Percentiles rank a stretch among this genome's conserved stretches.
These are phyloP conservation scores for Aureobasidium melanogenum DNA, from an alignment of 2,329 filamentous ascomycete species.

Conservation along the genomic window DNA sequence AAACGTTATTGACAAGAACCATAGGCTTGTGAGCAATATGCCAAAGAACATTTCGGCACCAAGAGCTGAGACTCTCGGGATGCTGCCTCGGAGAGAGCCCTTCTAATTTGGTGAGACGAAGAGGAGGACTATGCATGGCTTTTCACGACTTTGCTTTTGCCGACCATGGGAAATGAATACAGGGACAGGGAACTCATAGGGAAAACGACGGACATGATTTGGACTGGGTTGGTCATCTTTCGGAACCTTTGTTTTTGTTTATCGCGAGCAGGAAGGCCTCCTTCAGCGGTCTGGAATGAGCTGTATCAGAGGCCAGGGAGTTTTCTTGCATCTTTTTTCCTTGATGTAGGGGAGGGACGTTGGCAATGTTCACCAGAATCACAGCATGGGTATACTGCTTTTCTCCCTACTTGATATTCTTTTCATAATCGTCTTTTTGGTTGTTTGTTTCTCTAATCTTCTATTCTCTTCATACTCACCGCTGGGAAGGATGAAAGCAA, in stretches of 20 bases:
- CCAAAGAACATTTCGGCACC: slow-evolving; percentile 82
- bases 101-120: not conserved
- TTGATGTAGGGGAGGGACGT: no score
- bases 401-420: not conserved
- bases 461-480: no score
- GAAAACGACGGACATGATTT: not conserved
- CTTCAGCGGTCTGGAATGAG: not conserved
- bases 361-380: not conserved
- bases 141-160: not conserved
- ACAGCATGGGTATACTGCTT: not conserved
- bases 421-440: not conserved
- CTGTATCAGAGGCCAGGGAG: not conserved
- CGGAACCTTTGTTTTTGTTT: not conserved
- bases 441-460: not conserved
- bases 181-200: not conserved
- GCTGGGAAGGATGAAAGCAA: no score
- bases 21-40: slow-evolving; percentile 82
- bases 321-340: not conserved
- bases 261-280: not conserved
- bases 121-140: not conserved
- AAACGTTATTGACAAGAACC: not conserved
- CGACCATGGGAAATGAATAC: not conserved
- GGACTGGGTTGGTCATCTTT: not conserved
- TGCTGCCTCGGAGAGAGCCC: not conserved
- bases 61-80: slow-evolving; percentile 25